Evolutionary conservation across 306 rosid genomes (phyloP).

Genomic region (Cucurbita argyrosperma): DNA sequence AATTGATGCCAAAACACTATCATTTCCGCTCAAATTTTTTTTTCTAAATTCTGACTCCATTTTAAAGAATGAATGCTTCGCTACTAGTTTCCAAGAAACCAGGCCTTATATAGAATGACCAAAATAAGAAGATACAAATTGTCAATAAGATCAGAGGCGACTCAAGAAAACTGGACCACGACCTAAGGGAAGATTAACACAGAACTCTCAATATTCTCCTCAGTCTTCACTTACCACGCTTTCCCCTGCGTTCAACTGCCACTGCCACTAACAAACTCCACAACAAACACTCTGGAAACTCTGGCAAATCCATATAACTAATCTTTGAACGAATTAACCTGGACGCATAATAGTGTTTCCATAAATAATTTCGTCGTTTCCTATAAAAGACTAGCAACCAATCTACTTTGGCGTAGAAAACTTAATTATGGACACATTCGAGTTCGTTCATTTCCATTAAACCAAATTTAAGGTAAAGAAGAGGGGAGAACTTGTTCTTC

Average conservation of each 20-base stretch:
- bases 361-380: background rate
- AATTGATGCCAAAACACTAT: background rate
- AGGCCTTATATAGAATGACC: background rate
- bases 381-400: background rate
- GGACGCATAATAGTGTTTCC: background rate
- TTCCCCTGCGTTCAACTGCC: background rate
- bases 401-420: background rate
- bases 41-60: background rate
- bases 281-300: background rate
- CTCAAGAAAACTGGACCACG: background rate
- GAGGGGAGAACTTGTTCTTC: background rate
- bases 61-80: background rate
- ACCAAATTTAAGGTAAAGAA: background rate
- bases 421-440: background rate
- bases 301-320: background rate
- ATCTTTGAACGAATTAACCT: background rate
- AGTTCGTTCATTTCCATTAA: background rate
- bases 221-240: background rate
- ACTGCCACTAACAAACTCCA: background rate
- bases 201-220: background rate
- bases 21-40: background rate
- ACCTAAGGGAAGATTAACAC: background rate
- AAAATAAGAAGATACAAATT: background rate
- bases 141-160: background rate
- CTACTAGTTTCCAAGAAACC: background rate